Conservation (phyloP, 1,284 basidiomycete genomes). For the Ganoderma sinense region DNA sequence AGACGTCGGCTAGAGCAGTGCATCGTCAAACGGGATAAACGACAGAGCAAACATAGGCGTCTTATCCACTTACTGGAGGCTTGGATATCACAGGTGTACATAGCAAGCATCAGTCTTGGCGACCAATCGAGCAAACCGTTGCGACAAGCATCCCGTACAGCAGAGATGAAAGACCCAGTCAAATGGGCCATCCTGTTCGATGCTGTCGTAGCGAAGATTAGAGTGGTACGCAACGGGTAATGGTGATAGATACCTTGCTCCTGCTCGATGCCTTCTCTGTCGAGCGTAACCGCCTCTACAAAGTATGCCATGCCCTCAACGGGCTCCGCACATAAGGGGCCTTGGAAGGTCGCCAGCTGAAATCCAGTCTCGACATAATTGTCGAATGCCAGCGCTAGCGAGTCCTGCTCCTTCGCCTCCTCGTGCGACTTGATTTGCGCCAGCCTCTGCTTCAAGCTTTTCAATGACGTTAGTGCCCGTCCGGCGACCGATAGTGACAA, state of each 20-base stretch:
- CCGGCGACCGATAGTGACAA: background rate
- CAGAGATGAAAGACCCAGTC: conserved; percentile 89
- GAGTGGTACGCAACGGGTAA: background rate
- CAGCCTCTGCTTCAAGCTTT: conserved; percentile 58
- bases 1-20: conserved; percentile 80
- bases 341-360: conserved; percentile 93
- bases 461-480: conserved; percentile 17
- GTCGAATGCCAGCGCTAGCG: conserved; percentile 67
- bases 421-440: conserved; percentile 45
- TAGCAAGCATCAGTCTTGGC: conserved; percentile 95
- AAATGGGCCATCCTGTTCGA: conserved; percentile 62
- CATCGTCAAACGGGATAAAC: background rate
- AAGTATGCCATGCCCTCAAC: conserved; percentile 94
- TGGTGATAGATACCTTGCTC: conserved; percentile 62
- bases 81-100: conserved; percentile 99
- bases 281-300: conserved; percentile 79
- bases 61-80: conserved; percentile 80
- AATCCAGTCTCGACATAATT: conserved; percentile 92
- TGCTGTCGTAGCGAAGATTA: conserved; percentile 17
- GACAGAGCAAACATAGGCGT: background rate
- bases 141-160: conserved; percentile 89
- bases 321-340: conserved; percentile 95
- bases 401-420: conserved; percentile 33
- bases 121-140: conserved; percentile 96
- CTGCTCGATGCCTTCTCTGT: conserved; percentile 64